Evolutionary conservation across 139 green algal species (phyloP), one percentile per base, ranked within the genome.

Genomic region (Medakamo hakoo): DNA sequence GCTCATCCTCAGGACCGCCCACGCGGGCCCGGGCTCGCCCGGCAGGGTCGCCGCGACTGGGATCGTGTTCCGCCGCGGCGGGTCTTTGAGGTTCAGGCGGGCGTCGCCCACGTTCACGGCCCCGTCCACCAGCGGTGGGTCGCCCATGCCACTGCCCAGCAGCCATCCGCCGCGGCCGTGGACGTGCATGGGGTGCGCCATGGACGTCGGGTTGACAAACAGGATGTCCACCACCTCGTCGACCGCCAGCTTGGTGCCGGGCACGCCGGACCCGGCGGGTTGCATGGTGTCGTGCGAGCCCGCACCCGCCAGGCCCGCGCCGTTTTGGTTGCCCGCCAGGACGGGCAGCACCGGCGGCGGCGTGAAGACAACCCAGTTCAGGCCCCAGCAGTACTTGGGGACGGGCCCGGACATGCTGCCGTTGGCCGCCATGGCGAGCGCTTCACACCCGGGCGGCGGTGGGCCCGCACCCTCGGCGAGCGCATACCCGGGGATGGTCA

Each of bases 161-260:
- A 66, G 55, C 55, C 49, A 66, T 25, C 60, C 68, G 28, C 55
- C 31, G 14, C 49, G 30, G 29, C 62, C 56, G 49, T 71, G 71
- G 5, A 68, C 49, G 57, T 71, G 59, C 27, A 77, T 60, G 49
- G 65, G 61, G 57, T 63, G 49, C 16, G 68, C 62, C 68, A 68
- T 68, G 21, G 4, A 28, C 1, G 30, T 30, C 3, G 63, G 62
- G 57, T 73, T 73, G 40, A 73, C 28, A 16, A 73, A 30, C n/a
- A 65, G 55, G 18, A 73, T 3, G n/a, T 73, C 68, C 4, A 68
- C 25, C 14, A 68, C 68, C 16, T 67, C 55, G n/a, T 48, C 57
- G 31, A 57, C 4, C 3, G 29, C 4, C 2, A 64, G 1, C 22
- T 60, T 22, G 30, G n/a, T n/a, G n/a, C n/a, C n/a, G n/a, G n/a